Conservation (phyloP, 2,329 filamentous ascomycete species). For the Colletotrichum brevisporum region DNA sequence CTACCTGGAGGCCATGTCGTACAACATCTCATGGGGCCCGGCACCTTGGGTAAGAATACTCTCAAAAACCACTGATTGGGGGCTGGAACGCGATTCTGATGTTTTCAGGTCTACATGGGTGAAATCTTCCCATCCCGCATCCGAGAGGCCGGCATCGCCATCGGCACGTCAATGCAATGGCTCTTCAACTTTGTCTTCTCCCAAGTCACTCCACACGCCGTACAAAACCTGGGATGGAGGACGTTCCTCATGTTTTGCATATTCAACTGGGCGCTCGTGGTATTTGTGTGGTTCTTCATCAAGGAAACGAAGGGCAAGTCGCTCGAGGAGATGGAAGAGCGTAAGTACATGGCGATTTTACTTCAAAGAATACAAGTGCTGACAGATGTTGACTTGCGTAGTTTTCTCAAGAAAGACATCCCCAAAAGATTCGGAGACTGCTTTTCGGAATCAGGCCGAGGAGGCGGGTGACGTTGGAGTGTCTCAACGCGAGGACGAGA, state of each 20-base stretch:
- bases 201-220: constrained; percentile 62
- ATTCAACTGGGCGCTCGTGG: constrained; percentile 61
- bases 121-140: constrained; percentile 67
- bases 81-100: background rate
- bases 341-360: constrained; percentile 37
- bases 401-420: too few species aligned
- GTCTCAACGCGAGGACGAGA: too few species aligned
- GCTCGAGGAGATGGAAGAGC: constrained; percentile 57
- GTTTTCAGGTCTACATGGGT: constrained; percentile 57
- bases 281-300: constrained; percentile 59
- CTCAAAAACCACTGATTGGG: too few species aligned
- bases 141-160: constrained; percentile 63
- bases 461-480: too few species aligned
- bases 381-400: too few species aligned
- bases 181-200: constrained; percentile 66
- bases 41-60: constrained; percentile 58
- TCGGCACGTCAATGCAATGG: constrained; percentile 65
- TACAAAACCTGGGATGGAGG: constrained; percentile 61
- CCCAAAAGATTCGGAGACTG: too few species aligned
- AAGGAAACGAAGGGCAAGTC: constrained; percentile 60
- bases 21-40: constrained; percentile 67
- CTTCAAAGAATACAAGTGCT: too few species aligned
- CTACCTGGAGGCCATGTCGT: constrained; percentile 64
- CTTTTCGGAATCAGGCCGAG: too few species aligned
- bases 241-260: constrained; percentile 66